phyloP scores from a whole-genome alignment of 2,329 filamentous ascomycete species.

The Sordariomycetes sp. region DNA sequence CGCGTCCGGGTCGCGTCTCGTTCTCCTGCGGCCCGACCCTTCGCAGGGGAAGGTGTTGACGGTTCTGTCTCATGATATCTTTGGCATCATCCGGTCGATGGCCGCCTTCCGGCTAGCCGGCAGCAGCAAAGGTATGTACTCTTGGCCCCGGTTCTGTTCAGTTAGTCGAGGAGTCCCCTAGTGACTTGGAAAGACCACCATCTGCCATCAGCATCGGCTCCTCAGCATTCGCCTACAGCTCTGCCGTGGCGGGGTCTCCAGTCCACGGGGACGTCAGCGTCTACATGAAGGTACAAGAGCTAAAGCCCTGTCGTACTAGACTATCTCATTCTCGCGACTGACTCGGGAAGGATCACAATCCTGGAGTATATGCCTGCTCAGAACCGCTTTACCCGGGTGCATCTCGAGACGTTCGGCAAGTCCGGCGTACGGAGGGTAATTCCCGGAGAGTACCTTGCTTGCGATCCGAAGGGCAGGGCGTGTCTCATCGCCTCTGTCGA shows the following conservation, averaged over 20 bases:
- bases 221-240: background rate
- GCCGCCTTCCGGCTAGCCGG: conserved; percentile 85
- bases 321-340: conserved; percentile 88
- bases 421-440: conserved; percentile 88
- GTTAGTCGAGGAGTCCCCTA: conserved; percentile 40
- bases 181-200: conserved; percentile 32
- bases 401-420: conserved; percentile 96
- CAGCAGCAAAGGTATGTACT: conserved; percentile 80
- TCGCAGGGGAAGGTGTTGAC: conserved; percentile 76
- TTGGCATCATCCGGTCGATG: conserved; percentile 85
- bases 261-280: background rate
- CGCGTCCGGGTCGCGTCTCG: conserved; percentile 79
- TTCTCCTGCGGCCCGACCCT: conserved; percentile 75
- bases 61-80: conserved; percentile 82
- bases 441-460: conserved; percentile 89
- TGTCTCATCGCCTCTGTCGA: conserved; percentile 89
- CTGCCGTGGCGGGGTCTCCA: background rate
- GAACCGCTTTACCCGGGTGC: conserved; percentile 78
- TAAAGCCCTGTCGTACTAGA: conserved; percentile 40
- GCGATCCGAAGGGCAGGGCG: conserved; percentile 89
- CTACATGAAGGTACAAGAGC: conserved; percentile 11
- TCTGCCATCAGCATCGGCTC: too few species aligned
- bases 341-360: conserved; percentile 90
- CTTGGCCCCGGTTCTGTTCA: conserved; percentile 9
- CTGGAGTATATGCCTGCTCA: conserved; percentile 80